Evolutionary conservation across 192 early-diverging fungal genomes (phyloP).

Genomic region (Mortierella claussenii): DNA sequence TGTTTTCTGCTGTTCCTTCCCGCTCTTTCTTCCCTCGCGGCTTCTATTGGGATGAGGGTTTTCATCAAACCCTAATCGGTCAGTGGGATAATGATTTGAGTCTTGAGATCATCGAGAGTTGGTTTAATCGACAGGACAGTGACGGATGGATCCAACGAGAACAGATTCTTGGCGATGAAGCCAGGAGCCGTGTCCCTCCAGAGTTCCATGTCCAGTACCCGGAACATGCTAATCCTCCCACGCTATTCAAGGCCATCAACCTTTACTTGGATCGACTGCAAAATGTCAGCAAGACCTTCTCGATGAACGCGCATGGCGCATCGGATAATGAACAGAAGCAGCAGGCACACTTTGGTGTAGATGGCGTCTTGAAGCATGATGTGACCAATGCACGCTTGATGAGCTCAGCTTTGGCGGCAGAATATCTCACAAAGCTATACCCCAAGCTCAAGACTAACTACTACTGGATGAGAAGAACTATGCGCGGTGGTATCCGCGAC

Average conservation of each 20-base stretch:
- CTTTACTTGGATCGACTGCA: slow-evolving; percentile 70
- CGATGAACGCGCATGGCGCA: slow-evolving; percentile 2
- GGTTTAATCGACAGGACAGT: slow-evolving; percentile 80
- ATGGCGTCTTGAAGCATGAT: slow-evolving; percentile 7
- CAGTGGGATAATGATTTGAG: slow-evolving; percentile 91
- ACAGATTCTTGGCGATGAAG: slow-evolving; percentile 94
- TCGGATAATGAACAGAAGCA: neutral
- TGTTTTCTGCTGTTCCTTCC: slow-evolving; percentile 88
- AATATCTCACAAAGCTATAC: slow-evolving; percentile 65
- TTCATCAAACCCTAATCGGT: slow-evolving; percentile 85
- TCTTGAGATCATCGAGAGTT: slow-evolving; percentile 82
- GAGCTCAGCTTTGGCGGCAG: slow-evolving; percentile 52
- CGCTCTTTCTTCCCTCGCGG: slow-evolving; percentile 96
- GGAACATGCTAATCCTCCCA: slow-evolving; percentile 94
- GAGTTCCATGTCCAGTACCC: slow-evolving; percentile 96
- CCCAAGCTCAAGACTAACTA: slow-evolving; percentile 75
- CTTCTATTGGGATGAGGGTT: slow-evolving; percentile 98
- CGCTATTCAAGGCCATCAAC: slow-evolving; percentile 77
- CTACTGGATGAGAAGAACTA: slow-evolving; percentile 83
- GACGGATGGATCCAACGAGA: slow-evolving; percentile 95
- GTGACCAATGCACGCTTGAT: slow-evolving; percentile 56
- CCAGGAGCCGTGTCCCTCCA: slow-evolving; percentile 83
- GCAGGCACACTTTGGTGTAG: slow-evolving; percentile 16
- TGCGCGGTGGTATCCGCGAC: slow-evolving; percentile 70
- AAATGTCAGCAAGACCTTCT: slow-evolving; percentile 11